Evolutionary conservation across 768 basidiomycete genomes (phyloP).

Genomic region (Psilocybe azurescens): DNA sequence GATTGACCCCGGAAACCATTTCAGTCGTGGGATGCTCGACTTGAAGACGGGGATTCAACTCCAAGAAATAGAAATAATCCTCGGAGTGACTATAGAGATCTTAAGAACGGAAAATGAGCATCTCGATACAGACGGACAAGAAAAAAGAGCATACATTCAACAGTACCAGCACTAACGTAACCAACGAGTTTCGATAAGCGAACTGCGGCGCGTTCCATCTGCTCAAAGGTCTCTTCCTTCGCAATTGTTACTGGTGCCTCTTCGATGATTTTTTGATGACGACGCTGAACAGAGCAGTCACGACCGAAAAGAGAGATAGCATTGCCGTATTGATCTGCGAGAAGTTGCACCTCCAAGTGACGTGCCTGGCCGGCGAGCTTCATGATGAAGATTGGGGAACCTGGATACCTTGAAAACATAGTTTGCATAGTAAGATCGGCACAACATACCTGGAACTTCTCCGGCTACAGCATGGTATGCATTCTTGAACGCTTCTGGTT

Average conservation of each 20-base stretch:
- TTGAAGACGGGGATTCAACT: slow-evolving; percentile 98
- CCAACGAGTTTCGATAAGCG: slow-evolving; percentile 98
- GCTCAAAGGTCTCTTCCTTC: slow-evolving; percentile 86
- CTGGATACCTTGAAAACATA: slow-evolving; percentile 40
- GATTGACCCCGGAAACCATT: slow-evolving; percentile 99
- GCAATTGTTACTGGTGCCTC: slow-evolving; percentile 99
- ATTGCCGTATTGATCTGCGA: slow-evolving; percentile 99
- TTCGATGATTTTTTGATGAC: slow-evolving; percentile 99
- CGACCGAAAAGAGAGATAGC: slow-evolving; percentile 99
- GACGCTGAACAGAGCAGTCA: slow-evolving; percentile 98
- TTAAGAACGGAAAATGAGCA: slow-evolving; percentile 32
- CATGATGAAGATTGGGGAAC: slow-evolving; percentile 99
- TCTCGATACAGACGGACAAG: slow-evolving; percentile 6
- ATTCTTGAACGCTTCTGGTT: slow-evolving; percentile 88
- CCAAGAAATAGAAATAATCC: slow-evolving; percentile 96
- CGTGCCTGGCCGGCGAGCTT: slow-evolving; percentile 98
- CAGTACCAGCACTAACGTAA: slow-evolving; percentile 98
- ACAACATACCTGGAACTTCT: slow-evolving; percentile 88
- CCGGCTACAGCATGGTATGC: slow-evolving; percentile 92
- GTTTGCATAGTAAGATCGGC: slow-evolving; percentile 7
- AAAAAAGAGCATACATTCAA: slow-evolving; percentile 74
- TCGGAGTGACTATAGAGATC: slow-evolving; percentile 95
- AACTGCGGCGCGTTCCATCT: slow-evolving; percentile 99
- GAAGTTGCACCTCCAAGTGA: slow-evolving; percentile 96
- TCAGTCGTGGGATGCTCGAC: slow-evolving; percentile 99